Conservation (phyloP, 202 grass and related monocot genomes). For the Setaria viridis region DNA sequence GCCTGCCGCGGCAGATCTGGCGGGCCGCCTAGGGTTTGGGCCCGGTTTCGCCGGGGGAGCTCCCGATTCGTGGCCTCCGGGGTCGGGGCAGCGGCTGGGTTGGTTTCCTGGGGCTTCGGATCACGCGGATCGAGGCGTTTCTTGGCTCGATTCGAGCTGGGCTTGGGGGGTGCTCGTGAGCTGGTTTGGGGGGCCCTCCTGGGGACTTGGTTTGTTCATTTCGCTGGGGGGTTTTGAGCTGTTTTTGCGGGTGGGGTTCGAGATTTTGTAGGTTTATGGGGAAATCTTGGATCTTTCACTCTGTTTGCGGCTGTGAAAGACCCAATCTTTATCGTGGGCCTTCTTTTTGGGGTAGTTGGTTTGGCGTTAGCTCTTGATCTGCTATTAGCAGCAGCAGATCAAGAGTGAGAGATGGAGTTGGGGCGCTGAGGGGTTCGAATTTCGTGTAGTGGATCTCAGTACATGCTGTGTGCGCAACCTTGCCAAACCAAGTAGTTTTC, state of each 20-base stretch:
- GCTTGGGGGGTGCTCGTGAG: conserved; percentile 30
- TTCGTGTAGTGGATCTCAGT: conserved; percentile 40
- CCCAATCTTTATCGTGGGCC: background rate
- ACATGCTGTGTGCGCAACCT: background rate
- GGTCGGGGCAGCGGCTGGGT: background rate
- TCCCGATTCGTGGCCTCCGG: conserved; percentile 1
- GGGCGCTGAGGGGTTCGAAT: conserved; percentile 5
- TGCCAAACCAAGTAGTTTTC: conserved; percentile 12
- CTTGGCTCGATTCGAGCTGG: conserved; percentile 43
- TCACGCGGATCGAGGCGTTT: conserved; percentile 46
- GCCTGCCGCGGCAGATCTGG: conserved; percentile 46
- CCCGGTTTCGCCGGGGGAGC: background rate
- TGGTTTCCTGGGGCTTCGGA: background rate
- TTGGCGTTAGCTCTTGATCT: conserved; percentile 36
- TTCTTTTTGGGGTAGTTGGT: background rate
- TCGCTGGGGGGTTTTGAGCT: background rate
- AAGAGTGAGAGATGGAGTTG: conserved; percentile 1
- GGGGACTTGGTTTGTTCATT: conserved; percentile 20
- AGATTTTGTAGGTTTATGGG: conserved; percentile 23
- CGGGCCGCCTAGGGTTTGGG: conserved; percentile 40
- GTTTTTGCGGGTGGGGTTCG: background rate
- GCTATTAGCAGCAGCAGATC: conserved; percentile 32
- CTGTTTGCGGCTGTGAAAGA: conserved; percentile 2
- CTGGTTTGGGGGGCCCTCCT: conserved; percentile 14
- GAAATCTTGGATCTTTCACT: conserved; percentile 39